Conservation (phyloP, 1,284 basidiomycete species). For the Pascua sp. region DNA sequence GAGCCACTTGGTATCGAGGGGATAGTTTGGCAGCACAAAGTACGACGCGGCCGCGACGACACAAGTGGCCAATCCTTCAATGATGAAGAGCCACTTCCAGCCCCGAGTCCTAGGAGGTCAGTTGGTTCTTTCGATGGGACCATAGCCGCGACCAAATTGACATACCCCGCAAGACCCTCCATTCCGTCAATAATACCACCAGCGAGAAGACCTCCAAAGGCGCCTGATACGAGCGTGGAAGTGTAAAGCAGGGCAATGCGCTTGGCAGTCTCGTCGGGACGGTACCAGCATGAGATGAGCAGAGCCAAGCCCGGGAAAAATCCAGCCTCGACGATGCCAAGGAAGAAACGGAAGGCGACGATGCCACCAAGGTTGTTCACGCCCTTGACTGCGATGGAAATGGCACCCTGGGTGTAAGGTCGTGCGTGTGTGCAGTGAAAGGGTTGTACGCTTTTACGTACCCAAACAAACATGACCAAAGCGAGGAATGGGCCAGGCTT, state of each 20-base stretch:
- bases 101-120: slow-evolving; percentile 21
- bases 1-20: slow-evolving; percentile 33
- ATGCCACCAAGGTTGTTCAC: slow-evolving; percentile 30
- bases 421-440: background rate
- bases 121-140: no score
- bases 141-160: no score
- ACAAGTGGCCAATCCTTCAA: slow-evolving; percentile 41
- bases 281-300: slow-evolving; percentile 9
- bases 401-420: slow-evolving; percentile 19
- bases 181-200: slow-evolving; percentile 39
- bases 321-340: slow-evolving; percentile 42
- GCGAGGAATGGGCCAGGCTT: slow-evolving; percentile 24
- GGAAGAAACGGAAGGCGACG: slow-evolving; percentile 44
- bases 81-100: slow-evolving; percentile 47
- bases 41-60: slow-evolving; percentile 34
- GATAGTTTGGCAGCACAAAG: slow-evolving; percentile 46
- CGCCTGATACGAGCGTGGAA: slow-evolving; percentile 38
- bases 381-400: slow-evolving; percentile 21
- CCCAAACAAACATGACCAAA: slow-evolving; percentile 25
- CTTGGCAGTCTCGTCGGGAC: slow-evolving; percentile 28
- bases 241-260: slow-evolving; percentile 40
- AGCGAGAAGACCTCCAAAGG: slow-evolving; percentile 43
- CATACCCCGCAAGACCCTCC: slow-evolving; percentile 20
- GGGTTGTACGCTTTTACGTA: background rate
- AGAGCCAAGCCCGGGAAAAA: slow-evolving; percentile 25